Percentiles rank a stretch among this genome's conserved stretches.
Evolutionary conservation across 768 basidiomycete species (phyloP).

Genomic region (Tulasnella sp.): DNA sequence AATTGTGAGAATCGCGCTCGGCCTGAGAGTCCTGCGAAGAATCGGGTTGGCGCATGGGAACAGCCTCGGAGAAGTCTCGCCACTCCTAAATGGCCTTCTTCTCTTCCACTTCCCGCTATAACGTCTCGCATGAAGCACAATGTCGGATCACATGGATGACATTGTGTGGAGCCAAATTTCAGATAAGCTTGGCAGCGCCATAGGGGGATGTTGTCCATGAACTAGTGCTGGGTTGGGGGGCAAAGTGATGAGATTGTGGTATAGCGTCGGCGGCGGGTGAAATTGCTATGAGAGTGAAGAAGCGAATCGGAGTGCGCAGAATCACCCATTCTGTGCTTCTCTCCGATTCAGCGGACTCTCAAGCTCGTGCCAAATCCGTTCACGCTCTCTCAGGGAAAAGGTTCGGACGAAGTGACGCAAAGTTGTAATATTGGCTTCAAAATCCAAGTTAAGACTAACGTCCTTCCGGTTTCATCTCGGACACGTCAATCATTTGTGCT

Average conservation of each 20-base stretch:
- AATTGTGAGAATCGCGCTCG: background rate
- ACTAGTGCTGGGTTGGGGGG: background rate
- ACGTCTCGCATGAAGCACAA: background rate
- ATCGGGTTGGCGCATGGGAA: background rate
- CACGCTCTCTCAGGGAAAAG: background rate
- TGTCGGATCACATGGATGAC: background rate
- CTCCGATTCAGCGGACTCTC: background rate
- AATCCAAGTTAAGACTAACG: background rate
- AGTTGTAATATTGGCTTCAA: background rate
- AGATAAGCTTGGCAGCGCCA: background rate
- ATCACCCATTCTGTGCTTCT: background rate
- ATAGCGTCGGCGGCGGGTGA: background rate
- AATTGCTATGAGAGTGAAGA: background rate
- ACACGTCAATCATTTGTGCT: background rate
- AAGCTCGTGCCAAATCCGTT: background rate
- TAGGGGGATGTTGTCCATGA: background rate
- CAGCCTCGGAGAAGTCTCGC: slow-evolving; percentile 1
- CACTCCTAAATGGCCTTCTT: background rate
- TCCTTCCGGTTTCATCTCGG: background rate
- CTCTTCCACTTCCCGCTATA: background rate
- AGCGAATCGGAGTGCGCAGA: background rate
- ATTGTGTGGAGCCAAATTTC: background rate
- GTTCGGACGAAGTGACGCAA: background rate
- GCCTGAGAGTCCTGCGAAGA: background rate
- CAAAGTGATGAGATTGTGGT: background rate